Evolutionary conservation across 1,139 yeast species (phyloP), one percentile per base, ranked within the genome.

Genomic region (Debaryomycetaceae sp.): DNA sequence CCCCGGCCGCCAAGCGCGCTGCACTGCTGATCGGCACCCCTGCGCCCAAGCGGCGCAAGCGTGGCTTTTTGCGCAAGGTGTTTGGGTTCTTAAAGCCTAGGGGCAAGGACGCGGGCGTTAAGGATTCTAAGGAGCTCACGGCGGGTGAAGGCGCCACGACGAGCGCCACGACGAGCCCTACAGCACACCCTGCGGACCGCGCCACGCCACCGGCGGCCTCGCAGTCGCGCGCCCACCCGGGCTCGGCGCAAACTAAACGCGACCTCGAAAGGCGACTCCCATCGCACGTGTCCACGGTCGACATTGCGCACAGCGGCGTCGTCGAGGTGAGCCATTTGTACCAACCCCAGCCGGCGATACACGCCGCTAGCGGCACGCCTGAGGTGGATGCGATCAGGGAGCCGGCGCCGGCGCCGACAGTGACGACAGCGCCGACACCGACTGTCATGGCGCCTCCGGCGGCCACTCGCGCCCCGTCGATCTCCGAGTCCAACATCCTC

Each of bases 401-500:
- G 8, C 4, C 28, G 4, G 12, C 29, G 4, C 14, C 17, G 8
- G 9, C 26, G 34, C 28, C 23, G 14, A 19, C 16, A 23, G 17
- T 26, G 23, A 23, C 19, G 23, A 18, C 6, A 18, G 21, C 14
- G 18, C 24, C 4, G 16, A 23, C 9, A 7, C 12, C 27, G 16
- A 28, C 23, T n/a, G 30, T n/a, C 18, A 16, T 18, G 11, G 10
- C 5, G 22, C 11, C 5, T 11, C 10, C 15, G 6, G n/a, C 10
- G 21, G 21, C 10, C 10, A 10, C n/a, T n/a, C 21, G n/a, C n/a
- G n/a, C n/a, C n/a, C 16, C 17, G n/a, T 29, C 38, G 4, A 22
- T 27, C 13, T 29, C 38, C 2, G 40, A 36, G 18, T 41, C 40
- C 16, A 40, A 43, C 16, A 43, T 42, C 6, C 16, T 34, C 19